These are phyloP conservation scores for Collybia nuda DNA, from an alignment of 768 basidiomycete species.

Conservation along the genomic window DNA sequence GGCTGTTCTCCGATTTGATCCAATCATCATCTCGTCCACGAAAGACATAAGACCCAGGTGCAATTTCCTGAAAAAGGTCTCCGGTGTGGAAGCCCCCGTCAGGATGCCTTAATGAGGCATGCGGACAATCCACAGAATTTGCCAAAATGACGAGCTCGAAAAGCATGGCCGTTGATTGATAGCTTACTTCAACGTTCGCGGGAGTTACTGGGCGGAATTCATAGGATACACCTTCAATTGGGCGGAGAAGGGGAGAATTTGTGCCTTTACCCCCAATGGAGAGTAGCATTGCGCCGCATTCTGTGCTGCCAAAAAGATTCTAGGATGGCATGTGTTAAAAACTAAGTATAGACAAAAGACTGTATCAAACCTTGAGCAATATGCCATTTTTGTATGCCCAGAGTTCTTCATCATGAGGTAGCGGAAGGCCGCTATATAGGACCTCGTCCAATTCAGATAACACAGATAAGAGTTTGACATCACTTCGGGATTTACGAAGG, in stretches of 20 bases:
- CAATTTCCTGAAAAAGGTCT: conserved; percentile 71
- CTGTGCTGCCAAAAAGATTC: conserved; percentile 82
- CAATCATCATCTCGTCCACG: conserved; percentile 81
- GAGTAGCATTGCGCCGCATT: conserved; percentile 71
- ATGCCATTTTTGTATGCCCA: conserved; percentile 66
- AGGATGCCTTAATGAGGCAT: conserved; percentile 48
- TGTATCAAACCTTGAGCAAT: conserved; percentile 35
- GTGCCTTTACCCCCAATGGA: conserved; percentile 39
- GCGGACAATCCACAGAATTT: conserved; percentile 69
- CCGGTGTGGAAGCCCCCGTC: conserved; percentile 82
- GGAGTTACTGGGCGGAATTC: conserved; percentile 56
- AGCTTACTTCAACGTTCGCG: conserved; percentile 36
- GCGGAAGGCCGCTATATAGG: conserved; percentile 62
- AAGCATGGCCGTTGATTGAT: conserved; percentile 55
- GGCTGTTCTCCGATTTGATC: conserved; percentile 80
- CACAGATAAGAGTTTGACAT: conserved; percentile 57
- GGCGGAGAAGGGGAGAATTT: conserved; percentile 49
- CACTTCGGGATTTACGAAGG: conserved; percentile 54
- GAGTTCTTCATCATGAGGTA: conserved; percentile 69
- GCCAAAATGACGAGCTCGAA: conserved; percentile 71
- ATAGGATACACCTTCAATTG: conserved; percentile 61
- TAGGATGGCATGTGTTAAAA: conserved; percentile 26
- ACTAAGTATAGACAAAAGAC: conserved; percentile 3
- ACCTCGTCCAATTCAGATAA: conserved; percentile 62
- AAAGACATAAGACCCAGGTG: conserved; percentile 58